Evolutionary conservation across 163 green algal genomes (phyloP), one percentile per base, ranked within the genome.

Genomic region (Prototheca wickerhamii): DNA sequence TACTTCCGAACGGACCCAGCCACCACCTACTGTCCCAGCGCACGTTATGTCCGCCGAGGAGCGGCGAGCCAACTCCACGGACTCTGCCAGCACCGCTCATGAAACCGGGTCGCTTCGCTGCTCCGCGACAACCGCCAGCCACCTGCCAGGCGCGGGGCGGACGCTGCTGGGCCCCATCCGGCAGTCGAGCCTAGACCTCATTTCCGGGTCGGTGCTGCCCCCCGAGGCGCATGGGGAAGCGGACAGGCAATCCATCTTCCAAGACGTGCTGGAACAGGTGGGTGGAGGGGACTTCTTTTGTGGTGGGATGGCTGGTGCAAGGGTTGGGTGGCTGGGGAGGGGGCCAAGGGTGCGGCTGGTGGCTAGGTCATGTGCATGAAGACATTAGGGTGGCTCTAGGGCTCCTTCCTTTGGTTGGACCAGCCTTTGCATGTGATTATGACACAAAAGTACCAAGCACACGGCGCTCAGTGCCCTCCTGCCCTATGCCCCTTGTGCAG

Each of bases 261-360:
- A 69, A 32, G 71, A 77, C 29, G 71, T 77, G 4, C 58, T 76
- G 32, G 66, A 76, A 21, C 64, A 75, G 69, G 69, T 71, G 52
- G 17, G 68, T 0, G 30, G 28, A 28, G 12, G 28, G 18, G n/a
- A 12, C 18, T 15, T 10, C 10, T 15, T 10, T 23, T 46, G 40
- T 10, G 40, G 15, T 15, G 40, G 40, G 10, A 46, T 10, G 40
- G 40, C 10, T 50, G 31, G 7, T 4, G 34, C n/a, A 4, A 8
- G 12, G 8, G 3, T 21, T 31, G 20, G 18, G n/a, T n/a, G n/a
- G n/a, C n/a, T n/a, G n/a, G n/a, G n/a, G n/a, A n/a, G n/a, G n/a
- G n/a, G n/a, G n/a, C n/a, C n/a, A n/a, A n/a, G n/a, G n/a, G n/a
- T n/a, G n/a, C n/a, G n/a, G n/a, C n/a, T n/a, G n/a, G n/a, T n/a